A percentile compares a stretch with the other conserved stretches of the same genome.
Evolutionary conservation across 108 stramenopile genomes (phyloP).

Genomic region (Cylindrotheca fusiformis): DNA sequence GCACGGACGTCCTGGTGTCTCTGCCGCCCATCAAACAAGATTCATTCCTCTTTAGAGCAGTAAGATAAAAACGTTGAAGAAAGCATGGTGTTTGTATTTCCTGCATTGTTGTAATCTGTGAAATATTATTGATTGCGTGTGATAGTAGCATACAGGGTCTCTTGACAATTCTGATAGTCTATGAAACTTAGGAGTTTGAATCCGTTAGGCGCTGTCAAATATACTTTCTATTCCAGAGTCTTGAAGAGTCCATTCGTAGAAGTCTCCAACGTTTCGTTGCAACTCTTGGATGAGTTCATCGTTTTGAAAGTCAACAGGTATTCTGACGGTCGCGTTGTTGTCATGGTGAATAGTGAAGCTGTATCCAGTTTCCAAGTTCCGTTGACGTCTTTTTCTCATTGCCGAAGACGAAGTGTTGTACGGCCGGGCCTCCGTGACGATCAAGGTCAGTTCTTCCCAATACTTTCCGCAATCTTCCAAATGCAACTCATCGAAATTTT

Average conservation of each 20-base stretch:
- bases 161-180: too few species aligned
- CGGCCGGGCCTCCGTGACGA: constrained; percentile 53
- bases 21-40: constrained; percentile 94
- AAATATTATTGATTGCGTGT: too few species aligned
- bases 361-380: constrained; percentile 48
- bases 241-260: constrained; percentile 35
- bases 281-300: constrained; percentile 65
- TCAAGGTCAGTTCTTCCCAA: constrained; percentile 70
- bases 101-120: too few species aligned
- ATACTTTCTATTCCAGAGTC: constrained; percentile 30
- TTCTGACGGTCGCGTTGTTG: constrained; percentile 54
- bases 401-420: constrained; percentile 50
- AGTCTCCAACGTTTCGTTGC: constrained; percentile 56
- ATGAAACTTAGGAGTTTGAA: too few species aligned
- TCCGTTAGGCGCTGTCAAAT: too few species aligned
- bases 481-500: constrained; percentile 70
- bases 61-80: neutral
- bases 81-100: too few species aligned
- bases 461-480: constrained; percentile 74
- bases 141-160: too few species aligned
- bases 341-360: constrained; percentile 69
- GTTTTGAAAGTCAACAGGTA: constrained; percentile 77
- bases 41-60: constrained; percentile 97
- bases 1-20: constrained; percentile 99
- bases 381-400: constrained; percentile 38